These are phyloP conservation scores for Phytophthora capsici DNA, from an alignment of 352 stramenopile genomes.

Conservation along the genomic window DNA sequence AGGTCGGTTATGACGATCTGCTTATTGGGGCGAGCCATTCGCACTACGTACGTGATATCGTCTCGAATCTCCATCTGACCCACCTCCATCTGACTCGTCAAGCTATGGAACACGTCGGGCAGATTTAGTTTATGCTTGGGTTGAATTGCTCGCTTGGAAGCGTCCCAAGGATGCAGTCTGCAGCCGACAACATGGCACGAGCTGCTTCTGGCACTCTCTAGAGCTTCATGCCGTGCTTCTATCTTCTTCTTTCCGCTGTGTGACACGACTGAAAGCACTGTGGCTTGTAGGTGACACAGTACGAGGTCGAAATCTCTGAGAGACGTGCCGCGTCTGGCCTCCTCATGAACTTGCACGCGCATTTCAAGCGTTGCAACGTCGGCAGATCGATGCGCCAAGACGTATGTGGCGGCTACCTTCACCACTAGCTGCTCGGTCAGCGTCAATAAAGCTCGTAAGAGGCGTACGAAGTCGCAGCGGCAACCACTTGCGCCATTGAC, in stretches of 20 bases:
- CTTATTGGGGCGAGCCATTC: slow-evolving; percentile 44
- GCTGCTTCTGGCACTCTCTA: slow-evolving; percentile 49
- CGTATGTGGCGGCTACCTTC: slow-evolving; percentile 51
- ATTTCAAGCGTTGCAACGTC: slow-evolving; percentile 62
- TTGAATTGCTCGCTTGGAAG: slow-evolving; percentile 1
- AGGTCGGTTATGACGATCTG: slow-evolving; percentile 71
- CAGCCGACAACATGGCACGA: slow-evolving; percentile 76
- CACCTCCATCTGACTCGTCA: slow-evolving; percentile 63
- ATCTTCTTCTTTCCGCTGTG: slow-evolving; percentile 21
- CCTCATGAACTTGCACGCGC: slow-evolving; percentile 49
- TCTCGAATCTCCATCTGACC: slow-evolving; percentile 76
- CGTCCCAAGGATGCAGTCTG: slow-evolving; percentile 46
- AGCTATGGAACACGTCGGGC: slow-evolving; percentile 72
- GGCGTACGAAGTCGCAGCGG: slow-evolving; percentile 57
- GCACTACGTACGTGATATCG: slow-evolving; percentile 61
- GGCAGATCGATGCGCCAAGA: slow-evolving; percentile 23
- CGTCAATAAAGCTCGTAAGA: slow-evolving; percentile 55
- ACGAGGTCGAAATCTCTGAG: slow-evolving; percentile 71
- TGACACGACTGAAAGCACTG: slow-evolving; percentile 42
- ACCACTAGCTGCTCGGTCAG: slow-evolving; percentile 49
- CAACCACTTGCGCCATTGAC: slow-evolving; percentile 47
- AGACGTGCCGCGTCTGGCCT: slow-evolving; percentile 25
- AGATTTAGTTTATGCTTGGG: slow-evolving; percentile 48
- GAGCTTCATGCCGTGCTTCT: slow-evolving; percentile 12
- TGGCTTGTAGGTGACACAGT: slow-evolving; percentile 61